Evolutionary conservation across 139 green algal genomes (phyloP), one percentile per base, ranked within the genome.

Genomic region (Closterium sp.): DNA sequence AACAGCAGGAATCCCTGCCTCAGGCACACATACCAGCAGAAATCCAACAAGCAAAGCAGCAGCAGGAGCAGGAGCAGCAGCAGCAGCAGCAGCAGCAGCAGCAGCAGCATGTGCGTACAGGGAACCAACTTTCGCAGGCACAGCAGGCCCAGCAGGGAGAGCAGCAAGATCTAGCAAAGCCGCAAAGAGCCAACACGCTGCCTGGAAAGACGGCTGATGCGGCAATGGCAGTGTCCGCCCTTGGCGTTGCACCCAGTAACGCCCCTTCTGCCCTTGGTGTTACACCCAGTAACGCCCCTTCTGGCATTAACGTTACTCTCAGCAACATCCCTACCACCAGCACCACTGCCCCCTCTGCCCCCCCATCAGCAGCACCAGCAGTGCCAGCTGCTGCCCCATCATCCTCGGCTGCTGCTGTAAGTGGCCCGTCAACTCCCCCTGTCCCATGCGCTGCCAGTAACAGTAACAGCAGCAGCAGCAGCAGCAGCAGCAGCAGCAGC

Each of bases 131-230:
- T n/a, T n/a, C n/a, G n/a, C 83, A 10, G 5, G 30, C 30, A 85
- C 93, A 95, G 93, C 92, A 95, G 92, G 90, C 94, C 84, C 92
- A 94, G 90, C 94, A 95, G 87, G 89, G 90, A 34, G 92, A 94
- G 94, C 94, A 93, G 89, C 88, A 88, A 35, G 91, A 94, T 91
- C 93, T n/a, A n/a, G n/a, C 25, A 19, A 76, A 19, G 16, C 12
- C n/a, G n/a, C n/a, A n/a, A n/a, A n/a, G 55, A 19, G 55, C 55
- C 2, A 76, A 12, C 12, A 76, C 55, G 25, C 23, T 76, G 55
- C 55, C 55, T 25, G 55, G 55, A 16, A 76, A 76, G 2, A 19
- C 16, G 2, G 55, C 55, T 28, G 55, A 76, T 76, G 55, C 55
- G 0, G 4, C 55, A 28, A 76, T 76, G 55, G 55, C 55, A 19